Evolutionary conservation across 352 stramenopile genomes (phyloP), one percentile per base, ranked within the genome.

Genomic region (Globisporangium canariense): DNA sequence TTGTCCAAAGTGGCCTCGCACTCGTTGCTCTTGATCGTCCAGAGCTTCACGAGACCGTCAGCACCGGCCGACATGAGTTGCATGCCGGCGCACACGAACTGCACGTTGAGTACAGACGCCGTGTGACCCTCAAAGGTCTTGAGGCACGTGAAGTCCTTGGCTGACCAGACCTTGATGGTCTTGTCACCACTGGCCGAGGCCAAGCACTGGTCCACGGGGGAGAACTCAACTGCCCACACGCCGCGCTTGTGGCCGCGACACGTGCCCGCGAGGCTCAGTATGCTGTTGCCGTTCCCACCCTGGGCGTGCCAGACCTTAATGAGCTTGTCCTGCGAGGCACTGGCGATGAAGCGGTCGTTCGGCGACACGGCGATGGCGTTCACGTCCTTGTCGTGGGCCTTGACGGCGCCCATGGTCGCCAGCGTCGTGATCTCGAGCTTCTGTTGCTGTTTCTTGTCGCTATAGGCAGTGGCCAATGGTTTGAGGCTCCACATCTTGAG

Each of bases 21-120:
- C 75, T 99, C 97, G 75, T 98, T 98, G 56, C 88, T 99, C 59
- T 97, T 89, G 71, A 99, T 98, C 9, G 95, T 99, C 96, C 97
- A 99, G 22, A 99, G 76, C 77, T 99, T 99, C 2, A 99, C 73
- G 34, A 99, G 84, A 0, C 98, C 98, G 71, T 99, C 97, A 25
- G 97, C 97, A 60, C 94, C 96, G 2, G 90, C 90, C 32, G 96
- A 98, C 22, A 99, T 56, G 25, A 99, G 70, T 79, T 99, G 91
- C 77, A 96, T 91, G 32, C 93, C 92, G 2, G 81, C 77, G 62
- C 85, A 96, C 22, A 96, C 75, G 56, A 97, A 98, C 75, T 91
- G 81, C 34, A 97, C 79, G 60, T 84, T 89, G 32, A 98, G 67
- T 20, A 98, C 88, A 14, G 89, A 96, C 43, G 87, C 86, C 16